Evolutionary conservation across 805 yeast species (phyloP), one percentile per base, ranked within the genome.

Genomic region (Metschnikowia henanensis): DNA sequence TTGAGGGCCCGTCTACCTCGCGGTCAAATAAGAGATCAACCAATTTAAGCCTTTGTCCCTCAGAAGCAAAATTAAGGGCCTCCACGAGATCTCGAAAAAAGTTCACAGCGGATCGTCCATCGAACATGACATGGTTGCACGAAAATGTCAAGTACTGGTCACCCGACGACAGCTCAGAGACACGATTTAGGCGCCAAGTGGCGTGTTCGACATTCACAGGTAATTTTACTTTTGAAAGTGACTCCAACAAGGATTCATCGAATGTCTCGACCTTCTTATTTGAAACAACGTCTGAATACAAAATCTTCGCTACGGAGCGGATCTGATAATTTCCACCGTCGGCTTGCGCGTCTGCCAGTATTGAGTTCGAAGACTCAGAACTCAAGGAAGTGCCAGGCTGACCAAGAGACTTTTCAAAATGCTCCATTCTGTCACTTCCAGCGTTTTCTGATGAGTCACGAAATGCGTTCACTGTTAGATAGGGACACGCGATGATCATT

Each of bases 51-150:
- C n/a, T 5, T 2, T 30, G 8, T 3, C 30, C 10, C 1, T 15
- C 17, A 12, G 23, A 26, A 1, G 28, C 37, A 4, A 16, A 37
- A 1, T 39, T 42, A 7, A 37, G 5, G 3, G 28, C 41, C 16
- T 28, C 23, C 12, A 41, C 40, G 30, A 52, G 34, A 33, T 52
- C 56, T 17, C 35, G 41, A 20, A 46, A 25, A 20, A 51, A 46
- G 29, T 43, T 30, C 18, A 40, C 46, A 1, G 37, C 53, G 12
- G 53, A 41, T 2, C 37, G 37, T 12, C 56, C 56, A 29, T 52
- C 56, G 28, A 52, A 44, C 6, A 46, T 23, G 19, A 44, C 30
- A 22, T 52, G 56, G 25, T 51, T 51, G 38, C 39, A 42, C 8
- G 44, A 36, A 13, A 52, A 49, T 5, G 43, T 34, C 25, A 52